Base-by-base conservation (phyloP, 257 asterid genomes). In the Apocynum venetum region DNA sequence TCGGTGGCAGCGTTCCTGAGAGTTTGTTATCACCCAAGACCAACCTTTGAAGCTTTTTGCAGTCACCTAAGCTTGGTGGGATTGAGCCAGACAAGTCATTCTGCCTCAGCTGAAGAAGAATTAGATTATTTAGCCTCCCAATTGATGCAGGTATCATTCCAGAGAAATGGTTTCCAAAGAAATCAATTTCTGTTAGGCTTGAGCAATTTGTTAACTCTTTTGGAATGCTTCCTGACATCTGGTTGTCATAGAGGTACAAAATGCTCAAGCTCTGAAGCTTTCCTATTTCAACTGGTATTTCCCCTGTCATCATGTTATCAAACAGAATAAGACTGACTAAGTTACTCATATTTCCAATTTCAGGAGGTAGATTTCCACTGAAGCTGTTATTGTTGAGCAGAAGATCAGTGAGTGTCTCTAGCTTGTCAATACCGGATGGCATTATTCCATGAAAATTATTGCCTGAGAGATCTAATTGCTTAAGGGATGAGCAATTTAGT, bases 21-120 rank as follows among this genome's bases (percentile, higher is more conserved):
- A 92, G 90, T 80, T 88, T 91, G 89, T 94, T 94, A 83, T 94
- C 97, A 36, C 96, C 92, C 79, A 94, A 83, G 15, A 80, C 92
- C 17, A 94, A 83, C 60, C 86, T 76, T 80, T 87, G 88, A 75
- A 92, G 95, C 91, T 90, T 90, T 47, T 85, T 86, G 89, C 98
- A 92, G 86, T 89, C 84, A 70, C 97, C 97, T 38, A 94, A 72
- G 82, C 96, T 90, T 12, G 93, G 82, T 8, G 97, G 97, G 52
- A 94, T 92, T 8, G 90, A 60, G 11, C 97, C 98, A 0, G 93
- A 82, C 31, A 94, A 74, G 13, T 86, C 96, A 77, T 94, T 94
- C 82, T 92, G 97, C 84, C 96, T 82, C 43, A 94, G 84, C 20
- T 84, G 94, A 66, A 94, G 91, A 69, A 86, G 19, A 8, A 71